A percentile compares a stretch with the other conserved stretches of the same genome.
These are phyloP conservation scores for Tolypocladium guangdongense DNA, from an alignment of 2,329 filamentous ascomycete genomes.

Conservation along the genomic window DNA sequence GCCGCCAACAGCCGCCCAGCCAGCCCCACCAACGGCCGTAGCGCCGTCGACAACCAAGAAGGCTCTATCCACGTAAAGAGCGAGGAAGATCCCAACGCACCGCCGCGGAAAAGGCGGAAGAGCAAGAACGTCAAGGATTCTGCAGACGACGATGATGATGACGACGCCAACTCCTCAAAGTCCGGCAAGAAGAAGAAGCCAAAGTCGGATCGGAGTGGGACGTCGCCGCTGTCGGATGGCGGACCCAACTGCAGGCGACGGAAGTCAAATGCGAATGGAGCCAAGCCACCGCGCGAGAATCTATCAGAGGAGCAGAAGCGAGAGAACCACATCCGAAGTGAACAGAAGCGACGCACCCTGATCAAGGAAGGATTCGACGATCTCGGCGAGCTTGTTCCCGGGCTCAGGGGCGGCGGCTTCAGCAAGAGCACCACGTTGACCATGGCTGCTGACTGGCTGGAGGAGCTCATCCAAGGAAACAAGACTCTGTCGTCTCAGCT, in stretches of 20 bases:
- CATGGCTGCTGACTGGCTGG: conserved; percentile 69
- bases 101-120: conserved; percentile 43
- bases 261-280: conserved; percentile 31
- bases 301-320: conserved; percentile 73
- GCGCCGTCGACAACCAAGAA: conserved; percentile 6
- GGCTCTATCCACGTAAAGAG: conserved; percentile 15
- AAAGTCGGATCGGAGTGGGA: conserved; percentile 26
- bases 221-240: conserved; percentile 22
- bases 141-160: conserved; percentile 28
- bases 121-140: conserved; percentile 35
- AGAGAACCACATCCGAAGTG: conserved; percentile 77
- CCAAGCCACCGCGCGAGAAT: conserved; percentile 53
- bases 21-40: conserved; percentile 33
- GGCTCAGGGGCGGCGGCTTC: conserved; percentile 60
- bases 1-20: conserved; percentile 47
- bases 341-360: conserved; percentile 73
- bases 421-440: conserved; percentile 74
- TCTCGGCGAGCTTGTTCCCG: conserved; percentile 65
- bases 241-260: conserved; percentile 33
- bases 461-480: conserved; percentile 61
- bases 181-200: conserved; percentile 35
- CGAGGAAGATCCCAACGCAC: conserved; percentile 26
- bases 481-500: conserved; percentile 44
- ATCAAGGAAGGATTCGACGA: conserved; percentile 79
- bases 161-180: conserved; percentile 21